These are phyloP conservation scores for Cavenderia fasciculata DNA, from an alignment of 78 protist species.

Conservation along the genomic window DNA sequence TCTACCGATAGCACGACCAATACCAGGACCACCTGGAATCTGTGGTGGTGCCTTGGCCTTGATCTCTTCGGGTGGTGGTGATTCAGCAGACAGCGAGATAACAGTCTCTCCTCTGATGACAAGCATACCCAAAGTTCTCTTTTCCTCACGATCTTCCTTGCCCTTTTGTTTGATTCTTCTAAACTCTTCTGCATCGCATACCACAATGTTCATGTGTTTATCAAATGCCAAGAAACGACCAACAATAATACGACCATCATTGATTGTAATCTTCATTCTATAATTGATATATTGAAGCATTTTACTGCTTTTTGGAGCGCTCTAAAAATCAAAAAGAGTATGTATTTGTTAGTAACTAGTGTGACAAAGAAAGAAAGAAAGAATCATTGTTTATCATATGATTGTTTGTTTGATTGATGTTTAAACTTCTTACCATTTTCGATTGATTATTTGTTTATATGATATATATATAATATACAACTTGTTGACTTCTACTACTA, in stretches of 20 bases:
- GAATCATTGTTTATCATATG: too few relatives aligned
- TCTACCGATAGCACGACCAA: slow-evolving; percentile 88
- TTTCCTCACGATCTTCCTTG: slow-evolving; percentile 81
- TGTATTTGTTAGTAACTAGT: too few relatives aligned
- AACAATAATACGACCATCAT: slow-evolving; percentile 91
- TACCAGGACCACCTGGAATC: slow-evolving; percentile 87
- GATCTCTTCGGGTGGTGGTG: slow-evolving; percentile 92
- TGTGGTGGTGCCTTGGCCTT: slow-evolving; percentile 55
- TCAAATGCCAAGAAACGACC: slow-evolving; percentile 99
- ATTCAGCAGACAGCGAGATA: slow-evolving; percentile 94
- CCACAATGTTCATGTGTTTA: slow-evolving; percentile 98
- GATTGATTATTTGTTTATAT: too few relatives aligned
- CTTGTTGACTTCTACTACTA: too few relatives aligned
- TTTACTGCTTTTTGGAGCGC: slow-evolving; percentile 88
- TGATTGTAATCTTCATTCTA: slow-evolving; percentile 91
- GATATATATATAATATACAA: too few relatives aligned
- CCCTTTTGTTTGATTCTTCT: slow-evolving; percentile 81
- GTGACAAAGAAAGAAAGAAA: too few relatives aligned
- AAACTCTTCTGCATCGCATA: slow-evolving; percentile 96
- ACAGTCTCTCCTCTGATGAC: slow-evolving; percentile 96
- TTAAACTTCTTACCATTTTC: too few relatives aligned
- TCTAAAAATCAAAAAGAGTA: too few relatives aligned
- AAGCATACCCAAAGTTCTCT: slow-evolving; percentile 94
- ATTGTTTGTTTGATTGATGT: too few relatives aligned
- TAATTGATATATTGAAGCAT: slow-evolving; percentile 91